Evolutionary conservation across 1,139 yeast genomes (phyloP), one percentile per base, ranked within the genome.

Genomic region (Suhomyces yuchorum): DNA sequence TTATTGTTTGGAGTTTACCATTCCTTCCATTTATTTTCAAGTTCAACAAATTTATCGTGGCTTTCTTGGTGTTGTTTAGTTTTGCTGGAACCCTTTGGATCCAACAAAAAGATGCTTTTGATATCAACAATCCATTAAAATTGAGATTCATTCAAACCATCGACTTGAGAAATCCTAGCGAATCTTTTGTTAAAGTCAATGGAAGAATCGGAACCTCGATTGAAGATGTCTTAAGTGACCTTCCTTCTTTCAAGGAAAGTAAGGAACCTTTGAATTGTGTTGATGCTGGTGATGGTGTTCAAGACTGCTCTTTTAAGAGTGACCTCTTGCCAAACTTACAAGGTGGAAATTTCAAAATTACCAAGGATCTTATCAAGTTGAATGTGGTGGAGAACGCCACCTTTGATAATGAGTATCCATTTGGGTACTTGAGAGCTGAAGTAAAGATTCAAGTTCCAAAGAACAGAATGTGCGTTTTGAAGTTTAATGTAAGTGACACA

Each of bases 21-120:
- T 63, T 85, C 19, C 60, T 87, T 43, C 93, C 96, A 8, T 89
- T 89, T 60, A 71, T 83, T 38, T 86, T 86, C 67, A 85, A 87
- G 57, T 61, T 87, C 43, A 87, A 87, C 62, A 73, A 77, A 44
- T 55, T 80, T 24, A 65, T 83, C 40, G 72, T 81, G 4, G 56
- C 78, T 8, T 57, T 71, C 0, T 58, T 82, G 19, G 46, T 77
- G 1, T 51, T 67, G 1, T 50, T 72, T 4, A 60, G 75, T 7
- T 44, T 72, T 24, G 51, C 66, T 28, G 77, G 82, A 1, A 65
- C 77, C 1, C 53, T 73, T 2, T 53, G 65, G 4, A 65, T 82
- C 2, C 56, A 74, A 9, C 54, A 68, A 14, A 61, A 70, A 20
- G 65, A 69, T 9, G 85, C 96, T 9, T 87, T 85, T 60, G 78